A percentile compares a stretch with the other conserved stretches of the same genome.
Conservation (phyloP, 257 asterid genomes). For the Gentiana straminea region DNA sequence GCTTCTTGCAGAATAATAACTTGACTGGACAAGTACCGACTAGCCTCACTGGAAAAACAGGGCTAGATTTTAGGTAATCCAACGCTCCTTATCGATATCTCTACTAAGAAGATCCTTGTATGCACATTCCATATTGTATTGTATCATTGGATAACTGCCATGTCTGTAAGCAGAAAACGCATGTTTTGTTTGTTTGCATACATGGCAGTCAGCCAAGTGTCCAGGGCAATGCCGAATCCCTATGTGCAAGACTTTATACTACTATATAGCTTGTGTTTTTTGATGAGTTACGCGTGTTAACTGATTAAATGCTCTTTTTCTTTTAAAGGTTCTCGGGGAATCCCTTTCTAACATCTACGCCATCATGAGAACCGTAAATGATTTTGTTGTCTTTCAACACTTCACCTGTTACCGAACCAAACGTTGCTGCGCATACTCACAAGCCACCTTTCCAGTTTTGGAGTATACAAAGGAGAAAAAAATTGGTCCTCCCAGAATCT, state of each 20-base stretch:
- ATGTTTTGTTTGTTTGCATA: background rate
- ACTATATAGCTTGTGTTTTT: background rate
- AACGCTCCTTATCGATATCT: background rate
- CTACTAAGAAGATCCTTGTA: too few relatives aligned
- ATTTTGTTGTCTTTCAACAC: conserved; percentile 2
- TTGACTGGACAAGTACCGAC: conserved; percentile 75
- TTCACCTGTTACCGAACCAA: conserved; percentile 5
- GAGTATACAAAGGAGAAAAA: conserved; percentile 1
- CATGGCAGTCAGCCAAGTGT: too few relatives aligned
- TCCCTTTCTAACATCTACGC: conserved; percentile 47
- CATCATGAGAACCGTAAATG: conserved; percentile 17
- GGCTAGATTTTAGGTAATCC: conserved; percentile 46
- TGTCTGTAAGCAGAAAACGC: conserved; percentile 20
- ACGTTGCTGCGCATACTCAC: conserved; percentile 1
- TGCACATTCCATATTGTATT: background rate
- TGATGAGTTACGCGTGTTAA: conserved; percentile 2
- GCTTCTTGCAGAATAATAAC: conserved; percentile 80
- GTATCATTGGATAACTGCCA: conserved; percentile 24
- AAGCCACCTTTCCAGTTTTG: conserved; percentile 3
- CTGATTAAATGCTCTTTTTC: background rate
- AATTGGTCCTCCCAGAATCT: background rate
- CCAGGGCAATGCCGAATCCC: too few relatives aligned
- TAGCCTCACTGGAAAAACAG: conserved; percentile 42
- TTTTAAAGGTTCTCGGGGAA: conserved; percentile 64
- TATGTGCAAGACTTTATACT: too few relatives aligned